Conservation (phyloP, 2,329 filamentous ascomycete species). For the Gaeumannomyces tritici region DNA sequence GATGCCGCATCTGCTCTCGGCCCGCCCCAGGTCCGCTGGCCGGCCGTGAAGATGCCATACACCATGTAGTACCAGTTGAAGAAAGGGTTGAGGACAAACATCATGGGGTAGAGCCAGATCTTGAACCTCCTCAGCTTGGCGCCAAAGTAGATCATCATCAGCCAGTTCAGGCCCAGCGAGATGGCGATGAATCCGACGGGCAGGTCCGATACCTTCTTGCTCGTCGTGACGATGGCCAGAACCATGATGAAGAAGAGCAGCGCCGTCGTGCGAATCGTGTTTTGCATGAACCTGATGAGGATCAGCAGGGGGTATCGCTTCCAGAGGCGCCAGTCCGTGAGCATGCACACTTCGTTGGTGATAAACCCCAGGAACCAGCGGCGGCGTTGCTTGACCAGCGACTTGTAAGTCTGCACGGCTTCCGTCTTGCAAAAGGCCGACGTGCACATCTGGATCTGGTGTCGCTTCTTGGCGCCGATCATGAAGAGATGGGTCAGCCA, state of each 20-base stretch:
- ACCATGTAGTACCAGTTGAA: conserved; percentile 99
- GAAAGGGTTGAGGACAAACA: conserved; percentile 93
- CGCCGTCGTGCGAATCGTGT: conserved; percentile 90
- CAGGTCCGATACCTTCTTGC: conserved; percentile 65
- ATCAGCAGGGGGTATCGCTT: conserved; percentile 80
- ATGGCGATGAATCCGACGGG: conserved; percentile 91
- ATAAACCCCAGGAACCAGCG: conserved; percentile 97
- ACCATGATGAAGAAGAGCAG: conserved; percentile 92
- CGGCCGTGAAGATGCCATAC: conserved; percentile 90
- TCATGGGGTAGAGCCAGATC: conserved; percentile 87
- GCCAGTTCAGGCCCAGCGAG: conserved; percentile 86
- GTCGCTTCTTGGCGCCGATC: conserved; percentile 86
- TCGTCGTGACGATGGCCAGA: conserved; percentile 75
- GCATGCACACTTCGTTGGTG: conserved; percentile 96
- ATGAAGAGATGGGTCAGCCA: conserved; percentile 99
- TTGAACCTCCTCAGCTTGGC: conserved; percentile 81
- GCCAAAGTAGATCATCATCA: conserved; percentile 94
- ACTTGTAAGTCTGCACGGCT: conserved; percentile 78
- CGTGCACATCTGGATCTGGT: conserved; percentile 96
- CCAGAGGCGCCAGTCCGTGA: conserved; percentile 91
- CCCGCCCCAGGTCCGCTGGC: conserved; percentile 91
- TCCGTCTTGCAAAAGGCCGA: conserved; percentile 98
- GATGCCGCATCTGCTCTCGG: conserved; percentile 81
- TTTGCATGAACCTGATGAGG: conserved; percentile 84
- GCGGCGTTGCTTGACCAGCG: conserved; percentile 85